Conservation (phyloP, 371 early-diverging fungal species). For the Rhizopus arrhizus region DNA sequence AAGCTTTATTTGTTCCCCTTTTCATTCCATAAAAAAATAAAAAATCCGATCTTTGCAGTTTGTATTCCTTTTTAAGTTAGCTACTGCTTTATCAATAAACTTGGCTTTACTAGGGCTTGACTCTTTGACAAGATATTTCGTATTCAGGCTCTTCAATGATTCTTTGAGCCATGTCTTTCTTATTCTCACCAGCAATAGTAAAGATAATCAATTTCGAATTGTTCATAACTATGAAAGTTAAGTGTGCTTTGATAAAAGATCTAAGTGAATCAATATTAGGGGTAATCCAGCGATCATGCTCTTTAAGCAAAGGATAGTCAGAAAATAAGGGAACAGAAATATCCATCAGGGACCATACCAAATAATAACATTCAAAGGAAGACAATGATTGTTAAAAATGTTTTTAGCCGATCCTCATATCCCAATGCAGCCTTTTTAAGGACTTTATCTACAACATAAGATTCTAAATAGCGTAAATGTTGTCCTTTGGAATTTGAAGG, state of each 20-base stretch:
- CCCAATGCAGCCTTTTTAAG: conserved; percentile 70
- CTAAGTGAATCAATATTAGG: conserved; percentile 91
- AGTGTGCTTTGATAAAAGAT: conserved; percentile 91
- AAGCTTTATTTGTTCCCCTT: background rate
- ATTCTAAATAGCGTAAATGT: conserved; percentile 70
- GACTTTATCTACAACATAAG: conserved; percentile 51
- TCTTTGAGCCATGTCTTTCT: conserved; percentile 75
- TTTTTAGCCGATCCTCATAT: conserved; percentile 64
- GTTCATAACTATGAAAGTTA: conserved; percentile 90
- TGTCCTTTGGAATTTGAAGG: conserved; percentile 57
- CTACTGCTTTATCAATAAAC: conserved; percentile 77
- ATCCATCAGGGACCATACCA: conserved; percentile 99
- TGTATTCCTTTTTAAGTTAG: conserved; percentile 39
- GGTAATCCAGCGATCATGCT: conserved; percentile 69
- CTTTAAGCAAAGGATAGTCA: conserved; percentile 78
- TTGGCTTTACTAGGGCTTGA: conserved; percentile 60
- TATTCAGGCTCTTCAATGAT: conserved; percentile 65
- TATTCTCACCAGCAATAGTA: conserved; percentile 90
- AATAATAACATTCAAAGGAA: conserved; percentile 91
- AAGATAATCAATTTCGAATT: conserved; percentile 77
- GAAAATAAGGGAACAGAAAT: conserved; percentile 98
- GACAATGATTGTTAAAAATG: conserved; percentile 70
- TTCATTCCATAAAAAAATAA: too few relatives aligned
- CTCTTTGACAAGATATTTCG: conserved; percentile 75
- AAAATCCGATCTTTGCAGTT: conserved; percentile 9